A percentile compares a stretch with the other conserved stretches of the same genome.
phyloP scores from a whole-genome alignment of 495 filamentous ascomycete species.

The Aspergillus indologenus region DNA sequence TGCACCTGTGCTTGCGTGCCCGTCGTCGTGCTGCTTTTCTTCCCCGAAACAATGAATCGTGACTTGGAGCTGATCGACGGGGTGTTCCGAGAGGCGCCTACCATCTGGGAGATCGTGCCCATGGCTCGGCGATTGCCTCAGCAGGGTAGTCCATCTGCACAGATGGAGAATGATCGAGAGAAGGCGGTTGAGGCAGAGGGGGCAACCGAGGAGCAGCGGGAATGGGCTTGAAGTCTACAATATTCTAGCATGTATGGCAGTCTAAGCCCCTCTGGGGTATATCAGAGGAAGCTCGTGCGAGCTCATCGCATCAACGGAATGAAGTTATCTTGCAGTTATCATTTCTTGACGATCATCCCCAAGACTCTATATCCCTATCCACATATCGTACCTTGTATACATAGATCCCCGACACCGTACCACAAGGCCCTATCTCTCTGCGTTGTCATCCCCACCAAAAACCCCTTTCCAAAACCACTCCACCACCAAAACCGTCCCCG shows the following conservation, averaged over 20 bases:
- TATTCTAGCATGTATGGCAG: no score
- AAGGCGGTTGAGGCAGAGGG: background rate
- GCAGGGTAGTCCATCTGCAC: background rate
- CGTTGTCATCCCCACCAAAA: background rate
- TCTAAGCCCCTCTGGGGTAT: no score
- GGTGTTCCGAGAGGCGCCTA: slow-evolving; percentile 52
- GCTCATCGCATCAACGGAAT: no score
- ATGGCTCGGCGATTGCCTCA: slow-evolving; percentile 7
- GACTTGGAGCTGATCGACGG: slow-evolving; percentile 61
- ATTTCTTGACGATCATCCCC: no score
- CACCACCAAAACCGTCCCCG: slow-evolving; percentile 7
- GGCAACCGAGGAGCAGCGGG: background rate
- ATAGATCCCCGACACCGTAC: no score
- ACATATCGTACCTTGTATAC: no score
- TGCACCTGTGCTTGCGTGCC: slow-evolving; percentile 14
- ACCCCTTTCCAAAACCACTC: slow-evolving; percentile 9
- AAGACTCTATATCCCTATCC: no score
- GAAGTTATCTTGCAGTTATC: no score
- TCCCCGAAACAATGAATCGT: slow-evolving; percentile 58
- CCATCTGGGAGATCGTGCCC: slow-evolving; percentile 5
- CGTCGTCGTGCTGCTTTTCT: slow-evolving; percentile 56
- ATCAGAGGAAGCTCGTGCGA: no score
- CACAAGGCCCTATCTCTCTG: no score
- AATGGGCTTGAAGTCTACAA: background rate
- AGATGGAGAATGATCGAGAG: background rate